Percentiles rank a stretch among this genome's conserved stretches.
Evolutionary conservation across 352 stramenopile genomes (phyloP).

Genomic region (Phytopythium aichiense): DNA sequence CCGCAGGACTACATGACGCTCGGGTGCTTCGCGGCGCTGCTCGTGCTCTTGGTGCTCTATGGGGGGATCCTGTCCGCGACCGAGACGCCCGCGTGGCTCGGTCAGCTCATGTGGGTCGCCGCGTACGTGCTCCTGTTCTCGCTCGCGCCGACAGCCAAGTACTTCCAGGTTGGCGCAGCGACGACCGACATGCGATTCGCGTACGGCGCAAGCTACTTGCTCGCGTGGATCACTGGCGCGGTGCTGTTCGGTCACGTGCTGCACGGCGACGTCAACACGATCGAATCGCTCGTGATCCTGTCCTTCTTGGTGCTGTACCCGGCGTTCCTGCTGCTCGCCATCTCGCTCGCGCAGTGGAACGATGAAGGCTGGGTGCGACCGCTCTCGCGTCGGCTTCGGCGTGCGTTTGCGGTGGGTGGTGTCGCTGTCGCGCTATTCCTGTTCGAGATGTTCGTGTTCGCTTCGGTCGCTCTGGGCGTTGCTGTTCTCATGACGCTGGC

Average conservation of each 20-base stretch:
- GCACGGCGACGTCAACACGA: conserved; percentile 49
- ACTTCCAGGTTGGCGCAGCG: conserved; percentile 60
- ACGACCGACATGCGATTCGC: conserved; percentile 56
- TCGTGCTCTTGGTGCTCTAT: conserved; percentile 64
- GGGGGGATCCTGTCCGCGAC: conserved; percentile 60
- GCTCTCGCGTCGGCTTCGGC: conserved; percentile 23
- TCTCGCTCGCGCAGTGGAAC: conserved; percentile 75
- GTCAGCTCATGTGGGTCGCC: conserved; percentile 67
- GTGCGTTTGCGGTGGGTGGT: conserved; percentile 16
- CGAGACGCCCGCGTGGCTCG: conserved; percentile 60
- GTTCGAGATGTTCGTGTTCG: conserved; percentile 78
- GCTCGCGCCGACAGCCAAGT: conserved; percentile 69
- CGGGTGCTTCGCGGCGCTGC: conserved; percentile 44
- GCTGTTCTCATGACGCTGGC: conserved; percentile 52
- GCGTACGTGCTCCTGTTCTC: conserved; percentile 68
- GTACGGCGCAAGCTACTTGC: conserved; percentile 42
- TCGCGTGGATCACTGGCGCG: conserved; percentile 68
- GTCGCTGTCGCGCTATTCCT: conserved; percentile 56
- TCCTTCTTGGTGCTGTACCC: conserved; percentile 80
- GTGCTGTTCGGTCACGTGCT: conserved; percentile 70
- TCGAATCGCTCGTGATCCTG: conserved; percentile 73
- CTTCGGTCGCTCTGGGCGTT: conserved; percentile 41
- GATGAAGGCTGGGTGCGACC: conserved; percentile 70
- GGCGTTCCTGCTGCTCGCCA: conserved; percentile 63
- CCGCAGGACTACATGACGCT: conserved; percentile 76